Evolutionary conservation across 345 rosid species (phyloP).

Genomic region (Eucalyptus sideroxylon): DNA sequence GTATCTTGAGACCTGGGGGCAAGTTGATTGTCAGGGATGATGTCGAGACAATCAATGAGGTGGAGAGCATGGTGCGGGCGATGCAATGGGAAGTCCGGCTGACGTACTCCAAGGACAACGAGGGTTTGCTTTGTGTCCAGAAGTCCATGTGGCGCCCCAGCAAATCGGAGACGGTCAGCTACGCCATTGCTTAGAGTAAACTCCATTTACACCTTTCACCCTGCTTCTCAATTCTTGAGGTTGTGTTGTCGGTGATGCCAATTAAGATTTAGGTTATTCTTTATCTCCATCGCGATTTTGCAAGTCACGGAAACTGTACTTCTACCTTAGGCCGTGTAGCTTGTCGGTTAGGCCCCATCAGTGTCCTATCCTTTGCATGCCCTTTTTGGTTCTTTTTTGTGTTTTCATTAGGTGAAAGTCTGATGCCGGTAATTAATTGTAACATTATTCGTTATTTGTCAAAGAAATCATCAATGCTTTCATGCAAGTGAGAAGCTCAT

Average conservation of each 20-base stretch:
- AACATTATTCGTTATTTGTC: not conserved
- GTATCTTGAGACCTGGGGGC: slow-evolving; percentile 85
- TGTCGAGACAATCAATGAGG: slow-evolving; percentile 38
- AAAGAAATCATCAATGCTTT: not conserved
- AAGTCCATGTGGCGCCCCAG: slow-evolving; percentile 83
- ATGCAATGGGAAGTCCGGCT: slow-evolving; percentile 82
- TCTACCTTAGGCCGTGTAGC: not conserved
- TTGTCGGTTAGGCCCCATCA: not conserved
- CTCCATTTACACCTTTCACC: not conserved
- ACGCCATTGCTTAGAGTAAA: slow-evolving; percentile 39
- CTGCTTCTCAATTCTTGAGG: not conserved
- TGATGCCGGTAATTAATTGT: not conserved
- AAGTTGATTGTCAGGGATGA: slow-evolving; percentile 71
- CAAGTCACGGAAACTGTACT: not conserved
- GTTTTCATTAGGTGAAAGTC: not conserved
- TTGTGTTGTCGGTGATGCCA: not conserved
- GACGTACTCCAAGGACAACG: slow-evolving; percentile 69
- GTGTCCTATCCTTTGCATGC: not conserved
- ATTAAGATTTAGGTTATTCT: not conserved
- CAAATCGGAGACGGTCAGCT: slow-evolving; percentile 42
- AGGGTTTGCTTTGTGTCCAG: slow-evolving; percentile 75
- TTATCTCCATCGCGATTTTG: not conserved
- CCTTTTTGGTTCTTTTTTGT: not conserved
- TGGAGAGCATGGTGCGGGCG: slow-evolving; percentile 45
- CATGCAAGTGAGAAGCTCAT: not conserved